A percentile compares a stretch with the other conserved stretches of the same genome.
Conservation (phyloP, 441 rosid species). For the Bocquillonia castaneifolia region DNA sequence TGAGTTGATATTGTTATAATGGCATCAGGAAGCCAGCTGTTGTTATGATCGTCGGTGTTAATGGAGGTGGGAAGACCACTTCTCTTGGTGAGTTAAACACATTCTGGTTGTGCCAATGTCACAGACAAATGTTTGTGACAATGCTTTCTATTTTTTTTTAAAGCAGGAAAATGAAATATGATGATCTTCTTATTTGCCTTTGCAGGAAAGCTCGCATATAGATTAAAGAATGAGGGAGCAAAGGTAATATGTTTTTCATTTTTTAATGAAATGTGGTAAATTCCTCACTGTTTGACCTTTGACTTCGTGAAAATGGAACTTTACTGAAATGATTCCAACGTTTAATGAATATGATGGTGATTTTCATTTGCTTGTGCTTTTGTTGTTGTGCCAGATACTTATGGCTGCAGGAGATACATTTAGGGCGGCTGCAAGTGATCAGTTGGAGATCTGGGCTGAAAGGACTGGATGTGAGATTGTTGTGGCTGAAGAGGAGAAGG, state of each 20-base stretch:
- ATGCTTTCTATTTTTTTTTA: neutral
- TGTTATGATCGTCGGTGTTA: constrained; percentile 78
- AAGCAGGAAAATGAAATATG: neutral
- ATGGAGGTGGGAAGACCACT: constrained; percentile 96
- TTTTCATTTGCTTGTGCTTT: constrained; percentile 18
- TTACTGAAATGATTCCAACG: neutral
- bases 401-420: constrained; percentile 94
- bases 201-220: constrained; percentile 87
- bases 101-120: too few relatives aligned
- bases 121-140: neutral
- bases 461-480: constrained; percentile 83
- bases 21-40: constrained; percentile 82
- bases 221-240: constrained; percentile 79
- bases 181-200: constrained; percentile 18
- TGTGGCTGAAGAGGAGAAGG: constrained; percentile 59
- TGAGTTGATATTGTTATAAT: constrained; percentile 14
- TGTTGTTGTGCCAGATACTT: constrained; percentile 49
- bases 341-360: neutral
- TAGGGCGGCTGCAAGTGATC: constrained; percentile 90
- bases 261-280: neutral
- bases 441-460: constrained; percentile 90
- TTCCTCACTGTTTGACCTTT: too few relatives aligned
- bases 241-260: constrained; percentile 45
- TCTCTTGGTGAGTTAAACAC: constrained; percentile 74
- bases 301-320: neutral